phyloP scores from a whole-genome alignment of 768 basidiomycete species.

The Kwoniella newhampshirensis region DNA sequence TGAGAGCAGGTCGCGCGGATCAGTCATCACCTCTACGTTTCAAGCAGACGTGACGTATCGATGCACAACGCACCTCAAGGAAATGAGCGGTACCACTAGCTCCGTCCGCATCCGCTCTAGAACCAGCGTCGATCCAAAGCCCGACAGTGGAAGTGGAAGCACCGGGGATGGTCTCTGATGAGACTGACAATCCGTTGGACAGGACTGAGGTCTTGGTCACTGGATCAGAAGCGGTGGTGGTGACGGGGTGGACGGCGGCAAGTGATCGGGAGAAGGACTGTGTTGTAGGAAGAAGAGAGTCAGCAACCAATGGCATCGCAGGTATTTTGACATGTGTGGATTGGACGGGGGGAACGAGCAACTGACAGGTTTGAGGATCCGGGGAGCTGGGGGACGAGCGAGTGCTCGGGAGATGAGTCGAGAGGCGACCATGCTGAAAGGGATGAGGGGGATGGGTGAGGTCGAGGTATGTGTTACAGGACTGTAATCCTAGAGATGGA shows the following conservation, averaged over 20 bases:
- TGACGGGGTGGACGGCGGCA: constrained; percentile 51
- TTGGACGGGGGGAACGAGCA: not conserved
- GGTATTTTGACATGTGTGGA: not conserved
- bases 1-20: not conserved
- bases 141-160: constrained; percentile 98
- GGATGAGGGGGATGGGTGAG: not conserved
- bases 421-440: constrained; percentile 32
- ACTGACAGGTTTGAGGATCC: constrained; percentile 32
- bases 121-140: constrained; percentile 98
- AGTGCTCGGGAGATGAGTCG: constrained; percentile 33
- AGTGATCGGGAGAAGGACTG: constrained; percentile 50
- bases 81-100: constrained; percentile 98
- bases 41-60: not conserved
- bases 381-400: constrained; percentile 25
- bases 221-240: constrained; percentile 57
- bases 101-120: constrained; percentile 90
- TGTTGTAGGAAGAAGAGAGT: not conserved
- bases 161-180: constrained; percentile 83
- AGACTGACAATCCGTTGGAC: constrained; percentile 90
- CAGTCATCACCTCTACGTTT: not conserved
- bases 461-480: too few species aligned
- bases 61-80: constrained; percentile 62
- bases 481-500: too few species aligned
- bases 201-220: constrained; percentile 88
- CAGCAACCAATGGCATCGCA: not conserved